A percentile compares a stretch with the other conserved stretches of the same genome.
Conservation (phyloP, 1,284 basidiomycete genomes). For the Filobasidium uniguttulatum region DNA sequence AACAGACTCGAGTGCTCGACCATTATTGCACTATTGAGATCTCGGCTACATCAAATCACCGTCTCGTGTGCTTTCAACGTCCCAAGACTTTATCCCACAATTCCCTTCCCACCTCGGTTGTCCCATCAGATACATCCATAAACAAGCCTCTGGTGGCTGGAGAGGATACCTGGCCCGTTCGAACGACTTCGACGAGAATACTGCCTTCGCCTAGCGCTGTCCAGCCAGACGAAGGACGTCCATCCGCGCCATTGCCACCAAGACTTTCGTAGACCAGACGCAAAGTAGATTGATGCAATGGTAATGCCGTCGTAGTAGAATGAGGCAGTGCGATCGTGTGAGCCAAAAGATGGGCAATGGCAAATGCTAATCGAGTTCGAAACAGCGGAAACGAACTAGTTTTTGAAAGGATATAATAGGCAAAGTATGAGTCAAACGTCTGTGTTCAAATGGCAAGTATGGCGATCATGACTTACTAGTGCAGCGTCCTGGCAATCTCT, state of each 20-base stretch:
- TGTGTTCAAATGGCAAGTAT: neutral
- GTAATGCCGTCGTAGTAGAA: conserved; percentile 21
- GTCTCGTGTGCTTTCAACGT: too few relatives aligned
- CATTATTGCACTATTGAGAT: too few relatives aligned
- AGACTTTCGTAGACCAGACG: conserved; percentile 27
- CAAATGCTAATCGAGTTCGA: conserved; percentile 29
- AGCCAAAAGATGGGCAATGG: conserved; percentile 26
- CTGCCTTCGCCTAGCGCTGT: neutral
- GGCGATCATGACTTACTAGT: conserved; percentile 21
- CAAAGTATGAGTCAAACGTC: neutral
- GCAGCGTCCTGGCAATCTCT: conserved; percentile 32
- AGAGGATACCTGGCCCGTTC: neutral
- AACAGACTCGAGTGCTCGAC: too few relatives aligned
- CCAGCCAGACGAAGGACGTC: neutral
- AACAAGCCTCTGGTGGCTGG: neutral
- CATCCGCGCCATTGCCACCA: neutral
- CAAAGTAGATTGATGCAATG: conserved; percentile 24
- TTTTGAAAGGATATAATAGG: too few relatives aligned
- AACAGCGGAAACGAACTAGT: conserved; percentile 29
- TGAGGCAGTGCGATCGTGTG: conserved; percentile 19
- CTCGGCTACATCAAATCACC: too few relatives aligned
- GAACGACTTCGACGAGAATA: conserved; percentile 2
- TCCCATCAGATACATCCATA: neutral
- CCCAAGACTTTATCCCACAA: conserved; percentile 3
- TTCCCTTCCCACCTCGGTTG: neutral